Evolutionary conservation across 2,329 filamentous ascomycete species (phyloP), one percentile per base, ranked within the genome.

Genomic region (Apiospora koreana): DNA sequence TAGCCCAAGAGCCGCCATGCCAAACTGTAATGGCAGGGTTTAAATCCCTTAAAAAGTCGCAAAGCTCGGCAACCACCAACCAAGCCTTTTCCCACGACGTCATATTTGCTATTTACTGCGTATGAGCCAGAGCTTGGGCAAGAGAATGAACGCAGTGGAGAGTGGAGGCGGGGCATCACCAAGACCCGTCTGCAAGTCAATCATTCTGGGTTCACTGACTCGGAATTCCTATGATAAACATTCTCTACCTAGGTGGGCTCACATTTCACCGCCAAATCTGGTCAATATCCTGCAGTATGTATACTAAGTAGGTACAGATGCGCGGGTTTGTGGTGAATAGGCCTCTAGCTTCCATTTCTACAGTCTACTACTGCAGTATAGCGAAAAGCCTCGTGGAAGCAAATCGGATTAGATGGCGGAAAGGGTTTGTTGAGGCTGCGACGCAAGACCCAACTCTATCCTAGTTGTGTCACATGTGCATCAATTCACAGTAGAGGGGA

Each of bases 1-100:
- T 41, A 58, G 54, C 54, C 54, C 54, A 62, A 62, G 54, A 62
- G 54, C 54, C 54, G 31, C 50, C 50, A 58, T 58, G 50, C 28
- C 50, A 58, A 58, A 35, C 50, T 18, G 16, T 58, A 35, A 21
- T 21, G 25, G 50, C 28, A 31, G 50, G 50, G 50, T 35, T 54
- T 31, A 58, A 18, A 58, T 58, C 50, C 28, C 16, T 58, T 35
- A 7, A 3, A 8, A 8, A 18, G 41, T 58, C 50, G 50, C 50
- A 35, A 58, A 58, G 50, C 50, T 58, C 50, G 50, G 50, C 28
- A 58, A 58, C 25, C 21, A 21, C 54, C 28, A 12, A 38, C 54
- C 31, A 62, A 62, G 54, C 31, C 54, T 62, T 38, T 35, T 14
- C 50, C 31, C 43, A 35, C 35, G 54, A 62, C 54, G 54, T 62